These are phyloP conservation scores for Solanum rostratum DNA, from an alignment of 257 asterid species.

Conservation along the genomic window DNA sequence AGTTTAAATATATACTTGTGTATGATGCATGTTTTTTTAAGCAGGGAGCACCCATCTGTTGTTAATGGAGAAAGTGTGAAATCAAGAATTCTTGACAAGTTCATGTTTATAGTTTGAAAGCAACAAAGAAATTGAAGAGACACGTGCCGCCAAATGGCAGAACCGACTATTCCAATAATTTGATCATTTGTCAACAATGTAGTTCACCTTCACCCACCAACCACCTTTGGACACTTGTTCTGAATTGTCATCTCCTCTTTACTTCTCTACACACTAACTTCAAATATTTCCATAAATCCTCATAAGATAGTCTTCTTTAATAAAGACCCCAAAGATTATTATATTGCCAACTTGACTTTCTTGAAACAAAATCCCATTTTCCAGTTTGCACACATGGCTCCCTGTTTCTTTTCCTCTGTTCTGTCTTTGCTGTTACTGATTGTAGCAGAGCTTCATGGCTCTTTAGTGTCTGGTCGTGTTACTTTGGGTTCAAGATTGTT, in stretches of 20 bases:
- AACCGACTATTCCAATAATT: neutral
- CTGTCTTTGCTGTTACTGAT: constrained; percentile 8
- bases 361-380: neutral
- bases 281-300: neutral
- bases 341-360: neutral
- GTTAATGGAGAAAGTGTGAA: neutral
- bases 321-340: constrained; percentile 14
- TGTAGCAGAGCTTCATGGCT: constrained; percentile 8
- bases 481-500: constrained; percentile 46
- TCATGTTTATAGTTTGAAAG: neutral
- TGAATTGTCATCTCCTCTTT: constrained; percentile 2
- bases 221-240: constrained; percentile 58
- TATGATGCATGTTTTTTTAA: neutral
- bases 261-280: neutral
- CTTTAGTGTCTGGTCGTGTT: constrained; percentile 20
- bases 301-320: neutral
- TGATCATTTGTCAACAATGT: constrained; percentile 44
- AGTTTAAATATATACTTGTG: too few relatives aligned
- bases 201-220: constrained; percentile 83
- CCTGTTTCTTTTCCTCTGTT: neutral
- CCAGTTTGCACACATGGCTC: constrained; percentile 6
- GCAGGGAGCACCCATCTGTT: neutral
- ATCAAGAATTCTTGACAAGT: neutral
- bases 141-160: neutral
- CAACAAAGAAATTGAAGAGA: neutral